A percentile compares a stretch with the other conserved stretches of the same genome.
phyloP scores from a whole-genome alignment of 176 grass and related monocot genomes.

The Bolboschoenus planiculmis region DNA sequence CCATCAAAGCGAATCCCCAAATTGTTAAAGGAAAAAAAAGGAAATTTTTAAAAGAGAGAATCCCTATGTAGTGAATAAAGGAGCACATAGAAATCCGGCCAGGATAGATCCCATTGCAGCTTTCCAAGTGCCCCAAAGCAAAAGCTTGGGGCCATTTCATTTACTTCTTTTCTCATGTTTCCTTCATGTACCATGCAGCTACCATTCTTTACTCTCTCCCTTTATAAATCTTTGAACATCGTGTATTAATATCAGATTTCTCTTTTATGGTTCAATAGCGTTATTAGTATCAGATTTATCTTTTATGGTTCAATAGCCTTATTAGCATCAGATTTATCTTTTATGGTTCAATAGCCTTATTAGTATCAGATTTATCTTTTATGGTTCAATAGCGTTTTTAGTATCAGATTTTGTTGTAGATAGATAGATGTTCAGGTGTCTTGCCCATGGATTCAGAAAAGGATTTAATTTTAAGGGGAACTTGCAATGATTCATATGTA shows the following conservation, averaged over 20 bases:
- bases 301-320: background rate
- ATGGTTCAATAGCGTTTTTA: background rate
- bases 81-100: background rate
- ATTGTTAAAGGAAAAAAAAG: background rate
- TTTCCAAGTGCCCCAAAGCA: slow-evolving; percentile 17
- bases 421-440: background rate
- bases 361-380: background rate
- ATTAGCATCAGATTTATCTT: background rate
- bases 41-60: background rate
- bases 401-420: background rate
- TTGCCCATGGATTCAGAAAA: background rate
- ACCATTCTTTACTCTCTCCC: background rate
- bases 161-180: background rate
- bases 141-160: background rate
- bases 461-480: background rate
- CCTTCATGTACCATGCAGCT: background rate
- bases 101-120: slow-evolving; percentile 5
- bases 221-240: background rate
- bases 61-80: slow-evolving; percentile 18
- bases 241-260: background rate
- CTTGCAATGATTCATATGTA: background rate
- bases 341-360: no score
- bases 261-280: background rate
- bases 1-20: slow-evolving; percentile 15
- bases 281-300: background rate